A percentile compares a stretch with the other conserved stretches of the same genome.
These are phyloP conservation scores for Claviceps citrina DNA, from an alignment of 2,329 filamentous ascomycete genomes.

Conservation along the genomic window DNA sequence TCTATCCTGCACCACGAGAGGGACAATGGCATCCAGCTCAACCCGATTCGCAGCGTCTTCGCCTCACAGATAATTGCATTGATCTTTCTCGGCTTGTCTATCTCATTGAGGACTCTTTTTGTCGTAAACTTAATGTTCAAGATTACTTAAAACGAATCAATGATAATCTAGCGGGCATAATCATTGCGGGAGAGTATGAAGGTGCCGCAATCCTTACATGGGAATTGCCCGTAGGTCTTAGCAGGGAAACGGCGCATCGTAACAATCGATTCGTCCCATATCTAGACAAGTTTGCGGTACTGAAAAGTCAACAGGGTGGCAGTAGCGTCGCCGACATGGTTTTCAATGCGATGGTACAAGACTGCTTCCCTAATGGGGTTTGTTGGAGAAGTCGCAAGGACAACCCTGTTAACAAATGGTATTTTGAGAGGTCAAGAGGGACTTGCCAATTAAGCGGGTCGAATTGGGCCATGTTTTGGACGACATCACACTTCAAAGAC, in stretches of 20 bases:
- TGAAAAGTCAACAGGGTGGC: conserved; percentile 74
- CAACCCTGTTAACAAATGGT: conserved; percentile 98
- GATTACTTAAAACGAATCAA: conserved; percentile 74
- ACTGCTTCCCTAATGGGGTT: conserved; percentile 75
- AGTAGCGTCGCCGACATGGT: conserved; percentile 90
- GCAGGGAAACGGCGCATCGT: conserved; percentile 36
- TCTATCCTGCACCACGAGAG: conserved; percentile 61
- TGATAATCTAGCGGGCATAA: conserved; percentile 71
- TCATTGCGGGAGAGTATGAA: conserved; percentile 93
- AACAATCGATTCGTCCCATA: conserved; percentile 68
- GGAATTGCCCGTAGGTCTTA: conserved; percentile 56
- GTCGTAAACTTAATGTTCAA: conserved; percentile 64
- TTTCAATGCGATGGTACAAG: conserved; percentile 86
- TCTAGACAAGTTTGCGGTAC: conserved; percentile 91
- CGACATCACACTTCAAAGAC: conserved; percentile 49
- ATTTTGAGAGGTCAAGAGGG: conserved; percentile 79
- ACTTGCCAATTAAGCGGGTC: conserved; percentile 67
- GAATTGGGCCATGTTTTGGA: conserved; percentile 99
- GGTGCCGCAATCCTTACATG: conserved; percentile 89
- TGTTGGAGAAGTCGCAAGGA: conserved; percentile 83
- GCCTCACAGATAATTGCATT: conserved; percentile 64
- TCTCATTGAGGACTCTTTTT: conserved; percentile 88
- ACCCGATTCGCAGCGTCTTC: conserved; percentile 43
- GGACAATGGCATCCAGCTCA: conserved; percentile 53
- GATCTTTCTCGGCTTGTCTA: conserved; percentile 70